Evolutionary conservation across 2,329 filamentous ascomycete species (phyloP).

Genomic region (Alternaria sp.): DNA sequence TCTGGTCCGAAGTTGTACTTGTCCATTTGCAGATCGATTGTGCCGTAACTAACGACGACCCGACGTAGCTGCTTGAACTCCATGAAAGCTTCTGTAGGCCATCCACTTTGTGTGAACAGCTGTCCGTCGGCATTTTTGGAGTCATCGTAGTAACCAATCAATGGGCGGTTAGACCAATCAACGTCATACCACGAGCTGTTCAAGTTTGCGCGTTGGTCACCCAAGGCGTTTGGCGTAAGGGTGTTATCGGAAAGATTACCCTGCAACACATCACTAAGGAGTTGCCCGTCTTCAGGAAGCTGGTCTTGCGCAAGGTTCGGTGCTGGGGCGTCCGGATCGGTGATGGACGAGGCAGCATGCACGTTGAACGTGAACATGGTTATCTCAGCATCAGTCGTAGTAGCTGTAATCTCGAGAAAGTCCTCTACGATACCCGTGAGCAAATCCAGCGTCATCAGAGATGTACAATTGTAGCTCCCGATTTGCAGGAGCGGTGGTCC

Average conservation of each 20-base stretch:
- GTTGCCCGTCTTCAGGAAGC: conserved; percentile 54
- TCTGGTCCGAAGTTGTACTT: conserved; percentile 64
- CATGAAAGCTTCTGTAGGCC: conserved; percentile 67
- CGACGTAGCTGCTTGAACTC: conserved; percentile 62
- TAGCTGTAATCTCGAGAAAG: conserved; percentile 61
- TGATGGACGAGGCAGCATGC: conserved; percentile 57
- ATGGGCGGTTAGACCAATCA: conserved; percentile 51
- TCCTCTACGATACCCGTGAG: conserved; percentile 59
- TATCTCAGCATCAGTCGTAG: conserved; percentile 62
- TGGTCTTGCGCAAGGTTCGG: conserved; percentile 48
- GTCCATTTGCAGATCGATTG: conserved; percentile 63
- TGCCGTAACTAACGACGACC: conserved; percentile 63
- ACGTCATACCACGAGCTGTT: conserved; percentile 64
- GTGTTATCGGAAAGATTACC: conserved; percentile 57
- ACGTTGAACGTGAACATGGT: conserved; percentile 64
- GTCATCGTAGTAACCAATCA: conserved; percentile 60
- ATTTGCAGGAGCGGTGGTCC: conserved; percentile 51
- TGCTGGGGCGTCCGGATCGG: conserved; percentile 51
- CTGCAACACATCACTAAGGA: conserved; percentile 58
- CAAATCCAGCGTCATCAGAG: conserved; percentile 57
- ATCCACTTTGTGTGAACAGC: conserved; percentile 63
- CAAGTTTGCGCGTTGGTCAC: conserved; percentile 61
- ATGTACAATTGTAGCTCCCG: conserved; percentile 62
- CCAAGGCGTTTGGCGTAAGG: conserved; percentile 61
- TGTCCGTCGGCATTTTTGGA: conserved; percentile 46